Percentiles rank a stretch among this genome's conserved stretches.
Conservation (phyloP, 192 early-diverging fungal genomes). For the Coemansia sp. region DNA sequence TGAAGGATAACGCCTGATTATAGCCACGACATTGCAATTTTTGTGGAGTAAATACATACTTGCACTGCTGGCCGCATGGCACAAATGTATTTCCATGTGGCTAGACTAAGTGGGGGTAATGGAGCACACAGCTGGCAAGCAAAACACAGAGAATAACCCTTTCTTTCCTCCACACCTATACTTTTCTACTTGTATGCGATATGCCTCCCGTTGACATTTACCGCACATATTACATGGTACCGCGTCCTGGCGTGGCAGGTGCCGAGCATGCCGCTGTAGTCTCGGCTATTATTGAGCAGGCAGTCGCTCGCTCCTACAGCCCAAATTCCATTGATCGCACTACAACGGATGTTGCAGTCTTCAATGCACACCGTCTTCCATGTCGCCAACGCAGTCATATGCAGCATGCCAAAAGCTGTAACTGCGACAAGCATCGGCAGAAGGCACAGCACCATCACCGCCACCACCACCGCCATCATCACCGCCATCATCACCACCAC, state of each 20-base stretch:
- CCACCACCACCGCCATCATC: conserved; percentile 5
- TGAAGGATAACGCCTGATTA: conserved; percentile 59
- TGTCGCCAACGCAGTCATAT: conserved; percentile 1
- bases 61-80: background rate
- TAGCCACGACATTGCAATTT: conserved; percentile 25
- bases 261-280: background rate
- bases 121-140: background rate
- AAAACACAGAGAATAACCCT: background rate
- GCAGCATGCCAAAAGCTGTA: conserved; percentile 1
- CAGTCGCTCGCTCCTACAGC: background rate
- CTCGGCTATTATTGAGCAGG: conserved; percentile 8
- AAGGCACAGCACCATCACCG: conserved; percentile 2
- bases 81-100: background rate
- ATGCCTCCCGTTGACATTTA: conserved; percentile 31
- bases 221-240: conserved; percentile 6
- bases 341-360: background rate
- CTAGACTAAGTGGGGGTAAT: background rate
- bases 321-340: background rate
- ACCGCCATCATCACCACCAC: conserved; percentile 4
- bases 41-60: background rate
- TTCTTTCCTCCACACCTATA: background rate
- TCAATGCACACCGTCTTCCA: background rate
- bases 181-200: background rate
- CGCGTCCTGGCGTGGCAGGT: background rate
- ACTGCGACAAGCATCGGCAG: conserved; percentile 2